Conservation (phyloP, 2,329 filamentous ascomycete genomes). For the Colletotrichum karsti region DNA sequence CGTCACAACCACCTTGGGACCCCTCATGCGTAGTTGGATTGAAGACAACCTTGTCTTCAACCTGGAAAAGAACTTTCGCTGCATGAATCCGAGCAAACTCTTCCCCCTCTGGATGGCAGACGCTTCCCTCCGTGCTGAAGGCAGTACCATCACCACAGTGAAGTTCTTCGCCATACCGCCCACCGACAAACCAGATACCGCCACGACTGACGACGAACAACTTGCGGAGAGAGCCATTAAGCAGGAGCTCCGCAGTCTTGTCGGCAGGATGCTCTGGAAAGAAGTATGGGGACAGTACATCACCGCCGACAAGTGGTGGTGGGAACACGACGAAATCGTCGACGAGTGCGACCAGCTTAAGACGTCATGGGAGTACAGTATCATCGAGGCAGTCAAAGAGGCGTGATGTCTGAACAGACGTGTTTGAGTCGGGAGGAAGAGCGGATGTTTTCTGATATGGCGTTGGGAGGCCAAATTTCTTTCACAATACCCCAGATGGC, state of each 20-base stretch:
- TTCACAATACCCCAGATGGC: conserved; percentile 16
- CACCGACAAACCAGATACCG: conserved; percentile 36
- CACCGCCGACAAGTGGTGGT: conserved; percentile 65
- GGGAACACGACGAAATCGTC: conserved; percentile 64
- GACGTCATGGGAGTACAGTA: conserved; percentile 67
- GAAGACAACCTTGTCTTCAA: conserved; percentile 68
- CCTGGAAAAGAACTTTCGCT: conserved; percentile 66
- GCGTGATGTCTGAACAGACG: conserved; percentile 7
- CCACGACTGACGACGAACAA: conserved; percentile 28
- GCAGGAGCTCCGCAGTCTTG: conserved; percentile 58
- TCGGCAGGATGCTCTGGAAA: conserved; percentile 67
- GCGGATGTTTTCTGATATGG: conserved; percentile 7
- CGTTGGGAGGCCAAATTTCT: conserved; percentile 25
- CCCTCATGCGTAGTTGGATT: conserved; percentile 67
- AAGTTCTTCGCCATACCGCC: conserved; percentile 56
- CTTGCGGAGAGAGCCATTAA: conserved; percentile 43
- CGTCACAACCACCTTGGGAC: conserved; percentile 60
- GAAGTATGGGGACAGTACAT: conserved; percentile 67
- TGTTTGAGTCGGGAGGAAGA: neutral
- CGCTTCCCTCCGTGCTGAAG: conserved; percentile 57
- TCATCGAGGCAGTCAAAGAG: conserved; percentile 64
- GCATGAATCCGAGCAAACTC: conserved; percentile 64
- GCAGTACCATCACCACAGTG: conserved; percentile 56
- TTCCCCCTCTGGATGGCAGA: conserved; percentile 68
- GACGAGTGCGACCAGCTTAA: conserved; percentile 62